Percentiles rank a stretch among this genome's conserved stretches.
Evolutionary conservation across 805 yeast species (phyloP).

Genomic region (Candida sonorensis): DNA sequence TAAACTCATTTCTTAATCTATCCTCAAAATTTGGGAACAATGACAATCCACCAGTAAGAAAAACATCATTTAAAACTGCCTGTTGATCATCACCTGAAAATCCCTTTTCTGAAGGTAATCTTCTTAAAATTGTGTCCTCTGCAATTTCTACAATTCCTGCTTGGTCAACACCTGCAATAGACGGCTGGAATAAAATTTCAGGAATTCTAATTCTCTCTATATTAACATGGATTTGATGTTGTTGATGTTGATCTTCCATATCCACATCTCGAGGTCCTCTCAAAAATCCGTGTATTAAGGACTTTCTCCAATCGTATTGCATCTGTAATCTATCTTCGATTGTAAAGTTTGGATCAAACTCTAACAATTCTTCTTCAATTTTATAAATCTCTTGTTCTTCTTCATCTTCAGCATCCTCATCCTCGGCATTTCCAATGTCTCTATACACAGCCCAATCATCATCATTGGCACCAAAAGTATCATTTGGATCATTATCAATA

Average conservation of each 20-base stretch:
- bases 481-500: conserved; percentile 86
- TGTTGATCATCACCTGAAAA: conserved; percentile 44
- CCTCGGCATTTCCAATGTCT: conserved; percentile 68
- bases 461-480: conserved; percentile 91
- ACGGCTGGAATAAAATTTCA: conserved; percentile 87
- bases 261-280: conserved; percentile 89
- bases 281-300: conserved; percentile 71
- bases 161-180: conserved; percentile 91
- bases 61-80: conserved; percentile 54
- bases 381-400: conserved; percentile 53
- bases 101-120: conserved; percentile 48
- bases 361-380: conserved; percentile 70
- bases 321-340: conserved; percentile 79
- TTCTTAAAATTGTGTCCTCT: conserved; percentile 54
- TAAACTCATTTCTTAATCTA: conserved; percentile 66
- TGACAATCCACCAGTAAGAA: conserved; percentile 83
- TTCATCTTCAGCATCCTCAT: conserved; percentile 75
- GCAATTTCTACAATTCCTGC: conserved; percentile 84
- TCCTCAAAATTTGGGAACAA: conserved; percentile 55
- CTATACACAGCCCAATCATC: conserved; percentile 93
- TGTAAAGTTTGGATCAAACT: conserved; percentile 79
- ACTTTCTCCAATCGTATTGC: conserved; percentile 78
- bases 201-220: conserved; percentile 90
- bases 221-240: conserved; percentile 86
- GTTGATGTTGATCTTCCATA: conserved; percentile 74